These are phyloP conservation scores for Castanea mollissima DNA, from an alignment of 306 rosid species.

Conservation along the genomic window DNA sequence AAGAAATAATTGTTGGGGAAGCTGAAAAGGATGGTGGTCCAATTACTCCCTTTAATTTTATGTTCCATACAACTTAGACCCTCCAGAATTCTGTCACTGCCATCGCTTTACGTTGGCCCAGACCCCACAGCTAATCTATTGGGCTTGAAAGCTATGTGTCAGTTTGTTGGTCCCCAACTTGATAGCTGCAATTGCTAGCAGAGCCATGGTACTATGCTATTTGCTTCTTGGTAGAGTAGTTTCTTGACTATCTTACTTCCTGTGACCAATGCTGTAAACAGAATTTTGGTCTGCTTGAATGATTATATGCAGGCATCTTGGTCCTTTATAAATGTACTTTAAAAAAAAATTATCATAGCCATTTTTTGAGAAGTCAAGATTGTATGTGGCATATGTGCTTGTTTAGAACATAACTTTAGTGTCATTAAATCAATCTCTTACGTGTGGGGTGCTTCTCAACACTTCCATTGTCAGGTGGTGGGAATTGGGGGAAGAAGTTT, in stretches of 20 bases:
- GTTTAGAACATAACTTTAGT: background rate
- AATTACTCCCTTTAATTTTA: constrained; percentile 32
- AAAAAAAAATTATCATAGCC: background rate
- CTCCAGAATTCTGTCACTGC: constrained; percentile 37
- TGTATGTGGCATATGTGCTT: background rate
- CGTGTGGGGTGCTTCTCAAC: background rate
- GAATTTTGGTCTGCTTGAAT: too few species aligned
- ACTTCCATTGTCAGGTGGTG: background rate
- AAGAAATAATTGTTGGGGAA: constrained; percentile 44
- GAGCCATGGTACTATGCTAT: background rate
- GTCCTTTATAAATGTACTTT: too few species aligned
- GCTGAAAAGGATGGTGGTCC: constrained; percentile 57
- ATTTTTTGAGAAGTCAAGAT: background rate
- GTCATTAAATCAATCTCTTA: background rate
- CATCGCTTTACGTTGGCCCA: constrained; percentile 37
- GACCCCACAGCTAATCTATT: constrained; percentile 27
- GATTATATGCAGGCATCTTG: too few species aligned
- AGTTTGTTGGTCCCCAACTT: constrained; percentile 38
- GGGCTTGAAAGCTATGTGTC: constrained; percentile 44
- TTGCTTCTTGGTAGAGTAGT: background rate
- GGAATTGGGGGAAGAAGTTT: background rate
- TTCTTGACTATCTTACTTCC: too few species aligned
- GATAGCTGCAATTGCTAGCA: constrained; percentile 13
- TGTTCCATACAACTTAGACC: constrained; percentile 31
- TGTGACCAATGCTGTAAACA: too few species aligned